Evolutionary conservation across 2,329 filamentous ascomycete genomes (phyloP).

Genomic region (Sporothrix mexicana): DNA sequence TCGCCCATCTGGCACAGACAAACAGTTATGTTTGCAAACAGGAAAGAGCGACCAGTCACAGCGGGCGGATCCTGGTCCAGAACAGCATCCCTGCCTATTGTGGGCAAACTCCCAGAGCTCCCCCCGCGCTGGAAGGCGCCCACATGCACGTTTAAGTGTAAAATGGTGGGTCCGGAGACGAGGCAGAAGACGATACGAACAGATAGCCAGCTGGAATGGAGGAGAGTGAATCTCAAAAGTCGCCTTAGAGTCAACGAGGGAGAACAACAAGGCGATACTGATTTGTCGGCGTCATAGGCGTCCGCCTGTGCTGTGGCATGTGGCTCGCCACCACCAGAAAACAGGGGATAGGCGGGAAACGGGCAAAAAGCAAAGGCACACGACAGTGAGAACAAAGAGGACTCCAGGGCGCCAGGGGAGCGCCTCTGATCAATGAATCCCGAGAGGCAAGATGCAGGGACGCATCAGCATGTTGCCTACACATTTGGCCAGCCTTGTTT

Average conservation of each 20-base stretch:
- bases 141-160: constrained; percentile 27
- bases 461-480: constrained; percentile 30
- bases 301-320: not conserved
- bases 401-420: not conserved
- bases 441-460: constrained; percentile 24
- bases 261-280: not conserved
- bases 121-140: constrained; percentile 25
- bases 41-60: constrained; percentile 21
- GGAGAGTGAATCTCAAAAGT: not conserved
- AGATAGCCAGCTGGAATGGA: constrained; percentile 7
- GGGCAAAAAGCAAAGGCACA: constrained; percentile 20
- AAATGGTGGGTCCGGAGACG: constrained; percentile 20
- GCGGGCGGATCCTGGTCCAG: constrained; percentile 11
- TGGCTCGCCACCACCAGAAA: not conserved
- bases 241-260: not conserved
- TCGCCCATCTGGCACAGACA: not conserved
- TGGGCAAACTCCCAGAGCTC: constrained; percentile 29
- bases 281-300: constrained; percentile 18
- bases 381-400: not conserved
- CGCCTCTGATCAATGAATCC: not conserved
- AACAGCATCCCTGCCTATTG: constrained; percentile 24
- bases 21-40: constrained; percentile 19
- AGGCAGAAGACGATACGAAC: constrained; percentile 19
- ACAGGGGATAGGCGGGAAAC: not conserved
- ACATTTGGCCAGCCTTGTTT: constrained; percentile 18